Percentiles rank a stretch among this genome's conserved stretches.
phyloP scores from a whole-genome alignment of 2,329 filamentous ascomycete species.

The Chaetomium sp. region DNA sequence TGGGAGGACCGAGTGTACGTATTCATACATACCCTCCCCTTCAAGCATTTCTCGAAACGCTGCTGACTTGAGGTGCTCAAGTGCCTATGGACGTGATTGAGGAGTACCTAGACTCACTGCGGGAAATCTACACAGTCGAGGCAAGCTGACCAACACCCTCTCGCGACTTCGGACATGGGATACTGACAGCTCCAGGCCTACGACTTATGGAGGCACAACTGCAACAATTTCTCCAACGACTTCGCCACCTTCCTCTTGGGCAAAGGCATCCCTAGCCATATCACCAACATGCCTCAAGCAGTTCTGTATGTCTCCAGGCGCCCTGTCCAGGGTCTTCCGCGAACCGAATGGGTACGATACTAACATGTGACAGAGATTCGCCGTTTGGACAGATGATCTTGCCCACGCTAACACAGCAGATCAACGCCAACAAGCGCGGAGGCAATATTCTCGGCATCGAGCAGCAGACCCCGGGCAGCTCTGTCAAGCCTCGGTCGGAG shows the following conservation, averaged over 20 bases:
- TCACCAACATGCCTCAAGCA: constrained; percentile 79
- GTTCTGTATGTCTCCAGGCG: constrained; percentile 70
- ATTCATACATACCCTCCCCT: background rate
- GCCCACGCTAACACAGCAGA: constrained; percentile 63
- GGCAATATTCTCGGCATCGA: constrained; percentile 58
- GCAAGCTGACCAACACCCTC: constrained; percentile 44
- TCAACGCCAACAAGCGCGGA: constrained; percentile 52
- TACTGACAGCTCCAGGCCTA: constrained; percentile 62
- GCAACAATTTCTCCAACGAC: constrained; percentile 96
- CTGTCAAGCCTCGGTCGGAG: constrained; percentile 37
- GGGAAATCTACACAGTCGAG: constrained; percentile 78
- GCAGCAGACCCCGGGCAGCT: constrained; percentile 36
- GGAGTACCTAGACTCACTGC: constrained; percentile 84
- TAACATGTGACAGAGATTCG: constrained; percentile 30
- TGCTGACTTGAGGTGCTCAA: constrained; percentile 4
- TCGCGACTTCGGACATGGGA: too few relatives aligned
- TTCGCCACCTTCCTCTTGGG: constrained; percentile 87
- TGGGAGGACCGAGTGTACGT: constrained; percentile 64
- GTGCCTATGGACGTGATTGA: constrained; percentile 79
- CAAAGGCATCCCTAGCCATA: constrained; percentile 83
- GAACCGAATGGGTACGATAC: background rate
- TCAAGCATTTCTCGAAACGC: background rate
- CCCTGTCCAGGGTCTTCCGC: background rate
- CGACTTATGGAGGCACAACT: constrained; percentile 88
- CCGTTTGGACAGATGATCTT: constrained; percentile 74